Evolutionary conservation across 768 basidiomycete species (phyloP), one percentile per base, ranked within the genome.

Genomic region (Russula emetica): DNA sequence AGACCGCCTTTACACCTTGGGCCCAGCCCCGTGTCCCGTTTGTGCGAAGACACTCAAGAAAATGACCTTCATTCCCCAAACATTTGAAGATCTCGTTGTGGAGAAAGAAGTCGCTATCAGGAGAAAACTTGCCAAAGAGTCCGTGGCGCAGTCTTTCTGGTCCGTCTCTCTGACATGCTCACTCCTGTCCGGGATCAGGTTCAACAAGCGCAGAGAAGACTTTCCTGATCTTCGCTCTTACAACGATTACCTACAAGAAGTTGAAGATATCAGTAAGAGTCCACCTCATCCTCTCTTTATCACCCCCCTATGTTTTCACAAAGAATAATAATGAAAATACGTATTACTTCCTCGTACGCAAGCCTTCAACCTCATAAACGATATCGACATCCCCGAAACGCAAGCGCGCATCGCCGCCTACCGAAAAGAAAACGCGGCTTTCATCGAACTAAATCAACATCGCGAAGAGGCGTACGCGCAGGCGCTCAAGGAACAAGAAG

Each of bases 211-310:
- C 34, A 78, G 86, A 47, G 92, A 95, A 60, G 97, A 99, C 74
- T 99, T 99, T 72, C 75, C 76, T 0, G 86, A 88, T 72, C 78
- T 92, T 47, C 80, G 83, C 13, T 80, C 83, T 18, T 98, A 95
- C 75, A 97, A 99, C 70, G 90, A 98, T 72, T 98, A 98, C 72
- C 82, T 99, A 13, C 94, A 99, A 74, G 86, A 92, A 73, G 94
- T 95, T 2, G 96, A 99, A 76, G 92, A 97, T 70, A 88, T 98
- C 68, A 84, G 87, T 86, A 67, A 72, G 85, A 10, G 18, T 47
- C 38, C 38, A 52, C 64, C 26, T 60, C 32, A 26, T 16, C 36
- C 1, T 16, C 34, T 10, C 24, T 52, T 63, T 16, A 6, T 9
- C n/a, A 32, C 56, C 16, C 3, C 55, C 24, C 5, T 32, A 2